Evolutionary conservation across 2,329 filamentous ascomycete genomes (phyloP).

Genomic region (Fusarium newnesense): DNA sequence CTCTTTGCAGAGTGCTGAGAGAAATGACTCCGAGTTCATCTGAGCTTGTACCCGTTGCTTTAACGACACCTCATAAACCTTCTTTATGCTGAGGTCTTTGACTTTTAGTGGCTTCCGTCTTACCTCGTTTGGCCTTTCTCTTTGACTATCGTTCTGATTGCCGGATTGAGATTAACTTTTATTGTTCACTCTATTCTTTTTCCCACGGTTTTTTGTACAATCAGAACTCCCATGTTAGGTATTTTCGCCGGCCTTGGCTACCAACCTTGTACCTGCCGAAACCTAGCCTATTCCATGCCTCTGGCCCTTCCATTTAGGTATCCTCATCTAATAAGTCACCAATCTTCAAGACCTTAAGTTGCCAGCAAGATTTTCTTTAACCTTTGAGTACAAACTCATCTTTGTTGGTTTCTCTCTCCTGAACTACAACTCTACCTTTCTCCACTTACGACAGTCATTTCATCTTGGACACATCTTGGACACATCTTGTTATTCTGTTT

Average conservation of each 20-base stretch:
- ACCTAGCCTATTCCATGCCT: slow-evolving; percentile 16
- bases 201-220: not conserved
- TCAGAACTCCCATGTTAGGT: slow-evolving; percentile 2
- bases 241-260: slow-evolving; percentile 7
- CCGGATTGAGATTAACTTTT: slow-evolving; percentile 4
- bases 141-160: not conserved
- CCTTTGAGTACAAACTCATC: slow-evolving; percentile 2
- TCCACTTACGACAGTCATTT: not conserved
- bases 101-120: slow-evolving; percentile 2
- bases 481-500: slow-evolving; percentile 19
- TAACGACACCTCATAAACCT: slow-evolving; percentile 10
- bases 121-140: not conserved
- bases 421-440: not conserved
- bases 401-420: slow-evolving; percentile 2
- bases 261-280: slow-evolving; percentile 5
- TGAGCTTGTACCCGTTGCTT: slow-evolving; percentile 12
- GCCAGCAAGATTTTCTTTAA: slow-evolving; percentile 2
- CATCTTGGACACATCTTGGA: slow-evolving; percentile 23
- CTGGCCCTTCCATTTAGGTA: slow-evolving; percentile 32
- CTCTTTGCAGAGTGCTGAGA: slow-evolving; percentile 1
- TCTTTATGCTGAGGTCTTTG: not conserved
- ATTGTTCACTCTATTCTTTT: not conserved
- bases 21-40: not conserved
- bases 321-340: slow-evolving; percentile 26
- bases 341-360: not conserved